These are phyloP conservation scores for Nothophaeocryptopus gaeumannii DNA, from an alignment of 2,329 filamentous ascomycete species.

Conservation along the genomic window DNA sequence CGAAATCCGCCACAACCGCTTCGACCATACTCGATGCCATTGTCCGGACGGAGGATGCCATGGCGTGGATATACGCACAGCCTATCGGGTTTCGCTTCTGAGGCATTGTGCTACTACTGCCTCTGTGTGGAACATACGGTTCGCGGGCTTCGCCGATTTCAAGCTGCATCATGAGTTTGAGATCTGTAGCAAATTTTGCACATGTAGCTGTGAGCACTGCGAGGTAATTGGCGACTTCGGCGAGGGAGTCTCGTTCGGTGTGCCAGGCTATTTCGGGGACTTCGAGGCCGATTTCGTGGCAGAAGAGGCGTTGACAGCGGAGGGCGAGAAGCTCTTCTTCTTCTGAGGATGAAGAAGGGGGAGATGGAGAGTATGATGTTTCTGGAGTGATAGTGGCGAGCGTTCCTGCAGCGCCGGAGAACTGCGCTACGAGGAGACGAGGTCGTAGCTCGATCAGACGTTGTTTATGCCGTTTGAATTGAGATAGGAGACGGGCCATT, in stretches of 20 bases:
- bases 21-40: constrained; percentile 25
- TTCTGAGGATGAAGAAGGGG: neutral
- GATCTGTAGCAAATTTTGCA: constrained; percentile 32
- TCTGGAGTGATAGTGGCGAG: constrained; percentile 27
- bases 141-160: constrained; percentile 31
- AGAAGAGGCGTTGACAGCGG: constrained; percentile 26
- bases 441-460: constrained; percentile 25
- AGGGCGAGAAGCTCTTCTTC: constrained; percentile 17
- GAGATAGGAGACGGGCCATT: constrained; percentile 29
- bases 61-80: constrained; percentile 28
- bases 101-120: constrained; percentile 56
- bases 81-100: constrained; percentile 39
- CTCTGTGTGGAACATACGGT: constrained; percentile 51
- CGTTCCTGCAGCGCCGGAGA: constrained; percentile 32
- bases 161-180: constrained; percentile 32
- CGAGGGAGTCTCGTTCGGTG: constrained; percentile 32
- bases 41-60: constrained; percentile 23
- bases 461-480: constrained; percentile 27
- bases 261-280: constrained; percentile 32
- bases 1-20: constrained; percentile 31
- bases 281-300: constrained; percentile 23
- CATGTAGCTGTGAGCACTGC: constrained; percentile 30
- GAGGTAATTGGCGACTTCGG: constrained; percentile 26
- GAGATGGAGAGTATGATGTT: constrained; percentile 14
- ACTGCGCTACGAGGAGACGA: constrained; percentile 28